Conservation (phyloP, 2,329 filamentous ascomycete species). For the Fusarium dimerum region DNA sequence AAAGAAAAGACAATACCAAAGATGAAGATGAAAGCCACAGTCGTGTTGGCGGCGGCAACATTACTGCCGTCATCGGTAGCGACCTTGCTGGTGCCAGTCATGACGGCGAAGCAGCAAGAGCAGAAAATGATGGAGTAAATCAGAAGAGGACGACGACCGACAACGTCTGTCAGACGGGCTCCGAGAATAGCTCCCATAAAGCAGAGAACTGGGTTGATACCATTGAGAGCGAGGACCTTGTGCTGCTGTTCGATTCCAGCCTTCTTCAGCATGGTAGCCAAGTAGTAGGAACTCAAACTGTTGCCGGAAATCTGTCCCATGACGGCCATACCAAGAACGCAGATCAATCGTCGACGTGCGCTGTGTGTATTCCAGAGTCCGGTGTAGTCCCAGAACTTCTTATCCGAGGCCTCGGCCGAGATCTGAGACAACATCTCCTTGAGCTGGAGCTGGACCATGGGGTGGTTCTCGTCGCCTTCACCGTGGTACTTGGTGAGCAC, state of each 20-base stretch:
- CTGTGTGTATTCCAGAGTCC: constrained; percentile 52
- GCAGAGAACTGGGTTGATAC: constrained; percentile 54
- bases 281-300: constrained; percentile 54
- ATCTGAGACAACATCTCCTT: constrained; percentile 50
- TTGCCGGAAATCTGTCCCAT: constrained; percentile 57
- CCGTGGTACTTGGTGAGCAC: constrained; percentile 53
- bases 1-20: constrained; percentile 53
- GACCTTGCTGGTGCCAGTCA: constrained; percentile 50
- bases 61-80: constrained; percentile 38
- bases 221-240: constrained; percentile 51
- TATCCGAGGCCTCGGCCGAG: constrained; percentile 51
- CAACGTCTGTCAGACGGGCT: constrained; percentile 54
- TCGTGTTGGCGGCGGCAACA: constrained; percentile 41
- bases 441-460: constrained; percentile 54
- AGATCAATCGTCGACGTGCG: constrained; percentile 50
- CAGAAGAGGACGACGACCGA: constrained; percentile 59
- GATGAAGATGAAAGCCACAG: constrained; percentile 51
- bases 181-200: constrained; percentile 53
- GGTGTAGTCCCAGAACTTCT: constrained; percentile 57
- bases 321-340: constrained; percentile 51
- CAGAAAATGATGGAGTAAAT: constrained; percentile 48
- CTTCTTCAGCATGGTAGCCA: constrained; percentile 51
- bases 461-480: constrained; percentile 49
- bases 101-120: constrained; percentile 49
- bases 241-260: constrained; percentile 52